Conservation (phyloP, 202 grass and related monocot species). For the Elaeis oleifera region DNA sequence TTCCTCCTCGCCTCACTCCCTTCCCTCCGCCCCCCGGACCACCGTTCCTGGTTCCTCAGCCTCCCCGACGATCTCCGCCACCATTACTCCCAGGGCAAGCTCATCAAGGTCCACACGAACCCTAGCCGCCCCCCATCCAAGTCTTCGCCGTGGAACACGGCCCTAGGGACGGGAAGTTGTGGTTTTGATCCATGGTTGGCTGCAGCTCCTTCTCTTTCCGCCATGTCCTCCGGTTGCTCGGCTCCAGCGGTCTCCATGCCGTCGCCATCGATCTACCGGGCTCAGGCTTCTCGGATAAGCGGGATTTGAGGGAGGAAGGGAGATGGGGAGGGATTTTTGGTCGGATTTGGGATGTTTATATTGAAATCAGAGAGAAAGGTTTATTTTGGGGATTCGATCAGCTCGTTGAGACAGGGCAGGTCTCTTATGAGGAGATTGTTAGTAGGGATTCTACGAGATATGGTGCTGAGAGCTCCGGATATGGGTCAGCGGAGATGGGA, state of each 20-base stretch:
- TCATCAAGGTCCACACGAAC: conserved; percentile 49
- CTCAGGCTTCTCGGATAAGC: conserved; percentile 47
- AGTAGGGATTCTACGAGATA: conserved; percentile 3
- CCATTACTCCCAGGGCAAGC: conserved; percentile 43
- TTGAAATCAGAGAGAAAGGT: conserved; percentile 56
- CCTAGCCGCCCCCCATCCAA: conserved; percentile 17
- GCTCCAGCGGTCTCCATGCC: conserved; percentile 27
- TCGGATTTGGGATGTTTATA: conserved; percentile 29
- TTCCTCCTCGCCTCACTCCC: conserved; percentile 39
- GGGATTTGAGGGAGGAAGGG: not conserved
- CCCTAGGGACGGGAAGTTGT: conserved; percentile 31
- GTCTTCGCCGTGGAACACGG: conserved; percentile 46
- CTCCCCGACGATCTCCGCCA: conserved; percentile 39
- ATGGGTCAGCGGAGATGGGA: conserved; percentile 37
- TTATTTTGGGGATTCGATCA: conserved; percentile 89
- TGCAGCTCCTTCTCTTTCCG: conserved; percentile 77
- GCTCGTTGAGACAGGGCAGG: conserved; percentile 70
- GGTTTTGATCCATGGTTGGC: conserved; percentile 52
- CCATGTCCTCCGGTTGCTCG: conserved; percentile 32
- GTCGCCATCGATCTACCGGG: conserved; percentile 53
- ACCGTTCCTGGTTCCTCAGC: conserved; percentile 27
- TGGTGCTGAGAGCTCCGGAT: conserved; percentile 13
- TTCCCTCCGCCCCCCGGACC: conserved; percentile 18
- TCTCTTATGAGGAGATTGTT: conserved; percentile 47
- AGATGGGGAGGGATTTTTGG: conserved; percentile 7